A percentile compares a stretch with the other conserved stretches of the same genome.
These are phyloP conservation scores for Pichia sp. DNA, from an alignment of 1,139 yeast species.

Conservation along the genomic window DNA sequence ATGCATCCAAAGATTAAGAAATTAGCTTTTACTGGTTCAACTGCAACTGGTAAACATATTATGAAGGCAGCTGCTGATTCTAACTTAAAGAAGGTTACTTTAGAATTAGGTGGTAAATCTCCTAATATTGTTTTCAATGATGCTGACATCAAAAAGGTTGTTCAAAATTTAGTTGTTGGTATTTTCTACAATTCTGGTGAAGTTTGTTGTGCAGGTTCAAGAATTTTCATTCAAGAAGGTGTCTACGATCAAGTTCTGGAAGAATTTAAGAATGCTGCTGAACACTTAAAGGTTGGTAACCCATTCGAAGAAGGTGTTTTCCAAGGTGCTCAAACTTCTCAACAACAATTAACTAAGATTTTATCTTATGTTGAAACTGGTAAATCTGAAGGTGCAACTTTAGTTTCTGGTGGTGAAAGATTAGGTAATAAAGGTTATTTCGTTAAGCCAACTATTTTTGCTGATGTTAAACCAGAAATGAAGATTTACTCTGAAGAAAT, in stretches of 20 bases:
- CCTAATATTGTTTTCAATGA: slow-evolving; percentile 73
- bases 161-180: slow-evolving; percentile 52
- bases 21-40: slow-evolving; percentile 81
- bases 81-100: slow-evolving; percentile 65
- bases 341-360: slow-evolving; percentile 65
- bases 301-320: slow-evolving; percentile 61
- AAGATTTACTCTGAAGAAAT: slow-evolving; percentile 61
- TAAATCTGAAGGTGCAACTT: slow-evolving; percentile 50
- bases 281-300: slow-evolving; percentile 57
- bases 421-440: slow-evolving; percentile 57
- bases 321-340: slow-evolving; percentile 72
- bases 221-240: slow-evolving; percentile 71
- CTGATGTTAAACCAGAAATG: slow-evolving; percentile 55
- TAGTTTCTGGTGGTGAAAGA: slow-evolving; percentile 62
- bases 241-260: slow-evolving; percentile 60
- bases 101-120: slow-evolving; percentile 84
- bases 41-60: slow-evolving; percentile 64
- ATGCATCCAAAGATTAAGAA: slow-evolving; percentile 66
- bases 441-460: slow-evolving; percentile 61
- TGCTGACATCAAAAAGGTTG: slow-evolving; percentile 58
- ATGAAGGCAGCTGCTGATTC: slow-evolving; percentile 66
- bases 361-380: slow-evolving; percentile 67
- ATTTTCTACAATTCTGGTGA: slow-evolving; percentile 80
- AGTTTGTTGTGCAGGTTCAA: slow-evolving; percentile 81
- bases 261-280: slow-evolving; percentile 52